Evolutionary conservation across 2,329 filamentous ascomycete genomes (phyloP).

Genomic region (Zarea fungicola): DNA sequence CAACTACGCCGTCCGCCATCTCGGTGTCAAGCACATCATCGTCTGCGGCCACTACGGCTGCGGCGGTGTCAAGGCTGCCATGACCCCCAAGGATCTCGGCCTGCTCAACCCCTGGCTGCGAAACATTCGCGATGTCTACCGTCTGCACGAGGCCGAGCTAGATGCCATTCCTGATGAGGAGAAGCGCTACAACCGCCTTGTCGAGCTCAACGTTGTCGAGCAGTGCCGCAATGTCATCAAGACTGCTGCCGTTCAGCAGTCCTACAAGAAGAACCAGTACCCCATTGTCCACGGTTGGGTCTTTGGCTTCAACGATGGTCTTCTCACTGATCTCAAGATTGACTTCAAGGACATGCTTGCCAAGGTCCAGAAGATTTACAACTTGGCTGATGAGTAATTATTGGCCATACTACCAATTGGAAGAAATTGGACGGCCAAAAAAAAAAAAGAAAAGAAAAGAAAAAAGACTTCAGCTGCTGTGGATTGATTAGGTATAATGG

Average conservation of each 20-base stretch:
- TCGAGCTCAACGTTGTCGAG: slow-evolving; percentile 77
- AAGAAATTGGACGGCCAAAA: too few relatives aligned
- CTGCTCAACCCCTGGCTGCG: slow-evolving; percentile 69
- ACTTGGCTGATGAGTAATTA: slow-evolving; percentile 37
- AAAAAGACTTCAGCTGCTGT: not conserved
- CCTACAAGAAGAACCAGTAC: slow-evolving; percentile 56
- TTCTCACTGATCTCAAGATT: slow-evolving; percentile 60
- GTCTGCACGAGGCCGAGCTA: slow-evolving; percentile 65
- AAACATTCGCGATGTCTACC: slow-evolving; percentile 70
- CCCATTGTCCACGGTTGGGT: slow-evolving; percentile 72
- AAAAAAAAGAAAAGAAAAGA: not conserved
- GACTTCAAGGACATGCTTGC: slow-evolving; percentile 52
- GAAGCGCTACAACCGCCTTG: slow-evolving; percentile 63
- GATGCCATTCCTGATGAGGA: slow-evolving; percentile 55
- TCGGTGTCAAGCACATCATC: slow-evolving; percentile 76
- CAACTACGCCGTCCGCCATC: slow-evolving; percentile 76
- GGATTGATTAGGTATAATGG: not conserved
- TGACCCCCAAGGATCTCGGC: slow-evolving; percentile 65
- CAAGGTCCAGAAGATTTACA: slow-evolving; percentile 61
- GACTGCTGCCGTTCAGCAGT: slow-evolving; percentile 74
- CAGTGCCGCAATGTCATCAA: slow-evolving; percentile 75
- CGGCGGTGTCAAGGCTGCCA: slow-evolving; percentile 69
- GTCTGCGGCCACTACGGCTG: slow-evolving; percentile 77
- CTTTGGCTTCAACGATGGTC: slow-evolving; percentile 62
- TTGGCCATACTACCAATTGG: too few relatives aligned